Evolutionary conservation across 2,329 filamentous ascomycete species (phyloP).

Genomic region (Trichophyton rubrum): DNA sequence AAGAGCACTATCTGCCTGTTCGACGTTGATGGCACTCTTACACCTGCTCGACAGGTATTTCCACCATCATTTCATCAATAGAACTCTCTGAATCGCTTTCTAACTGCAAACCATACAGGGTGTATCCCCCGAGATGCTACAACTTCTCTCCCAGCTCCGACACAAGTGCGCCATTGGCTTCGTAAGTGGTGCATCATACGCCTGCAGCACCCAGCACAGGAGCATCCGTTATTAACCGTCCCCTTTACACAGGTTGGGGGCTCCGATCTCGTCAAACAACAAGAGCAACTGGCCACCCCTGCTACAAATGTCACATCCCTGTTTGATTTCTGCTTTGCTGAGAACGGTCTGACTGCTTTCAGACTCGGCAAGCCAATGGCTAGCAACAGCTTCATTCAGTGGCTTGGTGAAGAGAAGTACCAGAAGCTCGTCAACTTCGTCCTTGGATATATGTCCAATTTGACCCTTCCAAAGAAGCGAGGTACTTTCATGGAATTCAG

Average conservation of each 20-base stretch:
- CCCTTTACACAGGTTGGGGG: constrained; percentile 52
- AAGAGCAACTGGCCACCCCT: constrained; percentile 75
- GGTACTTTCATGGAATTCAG: constrained; percentile 57
- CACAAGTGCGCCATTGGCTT: constrained; percentile 81
- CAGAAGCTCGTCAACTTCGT: constrained; percentile 48
- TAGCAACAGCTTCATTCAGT: constrained; percentile 77
- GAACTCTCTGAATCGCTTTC: neutral
- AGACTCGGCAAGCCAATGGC: constrained; percentile 65
- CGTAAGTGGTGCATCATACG: constrained; percentile 29
- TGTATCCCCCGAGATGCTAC: constrained; percentile 69
- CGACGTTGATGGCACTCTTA: constrained; percentile 90
- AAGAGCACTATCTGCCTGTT: constrained; percentile 93
- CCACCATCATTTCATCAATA: neutral
- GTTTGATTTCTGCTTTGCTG: constrained; percentile 96
- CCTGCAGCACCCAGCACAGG: neutral
- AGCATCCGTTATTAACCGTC: neutral
- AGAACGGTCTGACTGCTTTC: constrained; percentile 90
- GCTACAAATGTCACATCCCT: constrained; percentile 61
- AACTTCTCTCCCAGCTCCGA: constrained; percentile 65
- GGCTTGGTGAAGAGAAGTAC: constrained; percentile 72
- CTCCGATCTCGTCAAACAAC: constrained; percentile 83
- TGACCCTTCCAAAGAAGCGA: constrained; percentile 51
- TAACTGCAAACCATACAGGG: constrained; percentile 32
- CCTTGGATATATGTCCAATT: constrained; percentile 48
- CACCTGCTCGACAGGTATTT: constrained; percentile 62